phyloP scores from a whole-genome alignment of 345 rosid species.

The Populus simonii region DNA sequence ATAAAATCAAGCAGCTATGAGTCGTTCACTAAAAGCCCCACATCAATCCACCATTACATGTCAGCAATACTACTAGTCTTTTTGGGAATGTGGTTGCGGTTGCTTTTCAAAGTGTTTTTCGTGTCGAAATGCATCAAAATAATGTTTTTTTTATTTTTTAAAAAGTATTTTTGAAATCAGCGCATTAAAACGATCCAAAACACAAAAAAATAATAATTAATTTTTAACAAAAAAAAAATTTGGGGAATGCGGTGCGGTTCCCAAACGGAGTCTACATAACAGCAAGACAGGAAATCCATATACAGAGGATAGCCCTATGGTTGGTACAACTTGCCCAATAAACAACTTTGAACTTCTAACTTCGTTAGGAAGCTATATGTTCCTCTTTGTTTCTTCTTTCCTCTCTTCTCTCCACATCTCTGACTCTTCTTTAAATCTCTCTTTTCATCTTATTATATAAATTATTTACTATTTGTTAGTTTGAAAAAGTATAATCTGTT shows the following conservation, averaged over 20 bases:
- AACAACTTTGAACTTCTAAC: background rate
- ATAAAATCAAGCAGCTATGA: background rate
- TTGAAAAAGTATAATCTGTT: background rate
- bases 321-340: background rate
- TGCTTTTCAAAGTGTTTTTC: no score
- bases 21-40: background rate
- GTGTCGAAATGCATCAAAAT: no score
- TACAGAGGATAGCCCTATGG: background rate
- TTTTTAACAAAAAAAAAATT: no score
- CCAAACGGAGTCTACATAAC: background rate
- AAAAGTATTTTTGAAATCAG: no score
- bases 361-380: no score
- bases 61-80: background rate
- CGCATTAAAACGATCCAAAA: no score
- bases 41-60: background rate
- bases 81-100: no score
- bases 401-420: background rate
- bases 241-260: no score
- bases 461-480: background rate
- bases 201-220: no score
- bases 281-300: background rate
- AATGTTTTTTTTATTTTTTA: no score
- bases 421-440: background rate
- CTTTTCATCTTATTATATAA: background rate
- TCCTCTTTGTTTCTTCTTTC: background rate